Evolutionary conservation across 228 moss, liverwort and hornwort genomes (phyloP).

Genomic region (Sphagnum fallax): DNA sequence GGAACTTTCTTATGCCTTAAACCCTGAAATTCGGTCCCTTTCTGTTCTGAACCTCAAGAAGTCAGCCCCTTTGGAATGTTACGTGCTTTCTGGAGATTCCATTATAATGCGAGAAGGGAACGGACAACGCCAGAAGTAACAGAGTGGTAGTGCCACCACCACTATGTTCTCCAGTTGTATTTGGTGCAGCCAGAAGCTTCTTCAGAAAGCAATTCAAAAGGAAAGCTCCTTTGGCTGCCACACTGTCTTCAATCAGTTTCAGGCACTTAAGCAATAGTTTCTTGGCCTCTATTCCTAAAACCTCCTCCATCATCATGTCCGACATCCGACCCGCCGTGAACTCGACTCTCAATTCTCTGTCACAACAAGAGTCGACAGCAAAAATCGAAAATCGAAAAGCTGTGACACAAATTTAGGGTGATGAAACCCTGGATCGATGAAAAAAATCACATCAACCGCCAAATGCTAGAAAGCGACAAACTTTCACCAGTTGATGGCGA

Average conservation of each 20-base stretch:
- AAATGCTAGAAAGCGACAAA: too few relatives aligned
- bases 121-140: conserved; percentile 63
- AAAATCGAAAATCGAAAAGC: too few relatives aligned
- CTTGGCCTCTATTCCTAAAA: conserved; percentile 30
- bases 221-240: conserved; percentile 69
- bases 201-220: conserved; percentile 58
- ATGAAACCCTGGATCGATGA: too few relatives aligned
- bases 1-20: too few relatives aligned
- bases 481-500: too few relatives aligned
- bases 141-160: conserved; percentile 20
- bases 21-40: too few relatives aligned
- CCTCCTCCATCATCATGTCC: conserved; percentile 34
- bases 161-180: conserved; percentile 8
- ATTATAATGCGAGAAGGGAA: conserved; percentile 74
- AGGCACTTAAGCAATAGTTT: conserved; percentile 44
- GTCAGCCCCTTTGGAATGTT: neutral
- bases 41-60: too few relatives aligned
- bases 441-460: too few relatives aligned
- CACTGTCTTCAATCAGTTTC: conserved; percentile 62
- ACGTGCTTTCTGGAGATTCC: conserved; percentile 87
- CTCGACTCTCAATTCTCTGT: too few relatives aligned
- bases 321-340: too few relatives aligned
- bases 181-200: conserved; percentile 42
- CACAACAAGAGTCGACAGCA: too few relatives aligned
- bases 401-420: too few relatives aligned